Conservation (phyloP, 129 eudicot species). For the Pittosporum tobira region DNA sequence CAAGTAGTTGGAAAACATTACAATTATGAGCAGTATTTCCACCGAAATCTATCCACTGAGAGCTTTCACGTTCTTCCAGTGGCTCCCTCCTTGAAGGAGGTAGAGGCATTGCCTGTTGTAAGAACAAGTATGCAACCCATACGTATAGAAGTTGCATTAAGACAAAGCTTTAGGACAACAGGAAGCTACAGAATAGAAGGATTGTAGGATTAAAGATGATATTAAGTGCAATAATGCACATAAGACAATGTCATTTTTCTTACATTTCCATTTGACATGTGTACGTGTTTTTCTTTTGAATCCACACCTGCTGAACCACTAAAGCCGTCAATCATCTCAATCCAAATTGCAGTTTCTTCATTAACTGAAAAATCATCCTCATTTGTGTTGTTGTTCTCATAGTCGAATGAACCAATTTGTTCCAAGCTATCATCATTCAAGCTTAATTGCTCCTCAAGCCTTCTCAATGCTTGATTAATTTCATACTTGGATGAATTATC, state of each 20-base stretch:
- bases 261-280: conserved; percentile 34
- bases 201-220: neutral
- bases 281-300: conserved; percentile 19
- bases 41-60: conserved; percentile 25
- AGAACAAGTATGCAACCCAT: neutral
- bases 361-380: conserved; percentile 15
- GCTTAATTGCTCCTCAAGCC: conserved; percentile 71
- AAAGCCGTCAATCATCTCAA: conserved; percentile 32
- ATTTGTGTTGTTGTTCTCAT: conserved; percentile 37
- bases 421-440: conserved; percentile 56
- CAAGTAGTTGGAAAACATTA: conserved; percentile 16
- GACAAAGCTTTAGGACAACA: neutral
- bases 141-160: neutral
- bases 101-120: conserved; percentile 24
- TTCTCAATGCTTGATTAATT: conserved; percentile 48
- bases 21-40: conserved; percentile 28
- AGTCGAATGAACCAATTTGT: conserved; percentile 25
- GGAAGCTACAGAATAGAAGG: neutral
- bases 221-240: neutral
- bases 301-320: conserved; percentile 20
- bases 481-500: conserved; percentile 34
- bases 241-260: conserved; percentile 15
- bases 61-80: conserved; percentile 27
- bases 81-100: conserved; percentile 23
- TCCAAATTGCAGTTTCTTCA: conserved; percentile 38